Evolutionary conservation across 352 stramenopile genomes (phyloP).

Genomic region (Stephanocyclus meneghinianus): DNA sequence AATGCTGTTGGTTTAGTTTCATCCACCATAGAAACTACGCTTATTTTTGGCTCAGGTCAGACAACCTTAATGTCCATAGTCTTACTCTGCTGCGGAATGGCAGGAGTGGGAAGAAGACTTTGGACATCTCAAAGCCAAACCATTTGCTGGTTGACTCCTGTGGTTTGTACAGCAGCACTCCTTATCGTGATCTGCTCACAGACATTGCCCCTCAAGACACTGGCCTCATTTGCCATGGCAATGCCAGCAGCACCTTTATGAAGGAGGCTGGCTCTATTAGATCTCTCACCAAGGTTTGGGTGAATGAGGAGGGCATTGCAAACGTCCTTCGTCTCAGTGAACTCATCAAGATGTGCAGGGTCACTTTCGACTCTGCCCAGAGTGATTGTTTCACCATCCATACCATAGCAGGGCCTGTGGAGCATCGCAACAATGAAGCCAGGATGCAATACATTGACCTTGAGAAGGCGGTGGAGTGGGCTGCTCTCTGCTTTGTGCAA

Average conservation of each 20-base stretch:
- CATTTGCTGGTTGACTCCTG: slow-evolving; percentile 6
- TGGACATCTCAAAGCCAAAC: neutral
- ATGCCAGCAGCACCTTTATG: neutral
- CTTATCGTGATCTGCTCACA: neutral
- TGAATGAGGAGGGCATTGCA: neutral
- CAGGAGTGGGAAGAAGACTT: neutral
- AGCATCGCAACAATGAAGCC: neutral
- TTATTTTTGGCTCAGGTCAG: no score
- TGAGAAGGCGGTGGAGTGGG: neutral
- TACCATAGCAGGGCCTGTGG: neutral
- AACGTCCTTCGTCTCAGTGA: neutral
- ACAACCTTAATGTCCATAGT: neutral
- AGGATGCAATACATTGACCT: slow-evolving; percentile 30
- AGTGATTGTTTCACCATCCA: neutral
- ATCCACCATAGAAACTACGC: no score
- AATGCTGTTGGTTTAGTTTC: no score
- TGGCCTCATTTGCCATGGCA: slow-evolving; percentile 3
- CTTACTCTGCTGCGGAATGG: no score
- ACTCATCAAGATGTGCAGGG: neutral
- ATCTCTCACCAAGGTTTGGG: neutral
- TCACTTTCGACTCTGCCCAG: slow-evolving; percentile 6
- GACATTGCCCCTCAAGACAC: neutral
- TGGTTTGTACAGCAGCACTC: neutral
- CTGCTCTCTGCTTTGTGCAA: slow-evolving; percentile 1
- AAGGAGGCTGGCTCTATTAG: neutral